Evolutionary conservation across 169 alveolate species (phyloP).

Genomic region (Eimeria maxima): DNA sequence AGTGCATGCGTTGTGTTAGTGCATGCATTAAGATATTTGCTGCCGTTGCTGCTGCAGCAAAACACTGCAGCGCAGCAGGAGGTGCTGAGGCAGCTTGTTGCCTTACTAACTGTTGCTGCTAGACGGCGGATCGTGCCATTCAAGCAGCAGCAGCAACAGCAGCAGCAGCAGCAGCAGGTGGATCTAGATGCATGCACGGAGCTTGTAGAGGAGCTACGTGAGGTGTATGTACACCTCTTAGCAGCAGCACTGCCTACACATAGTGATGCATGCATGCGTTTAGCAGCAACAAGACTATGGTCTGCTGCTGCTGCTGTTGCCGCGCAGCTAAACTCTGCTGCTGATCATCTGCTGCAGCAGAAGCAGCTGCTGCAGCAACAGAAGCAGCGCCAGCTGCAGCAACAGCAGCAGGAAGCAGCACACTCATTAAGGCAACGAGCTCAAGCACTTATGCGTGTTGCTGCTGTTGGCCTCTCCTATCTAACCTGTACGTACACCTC

Average conservation of each 20-base stretch:
- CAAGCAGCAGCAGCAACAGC: constrained; percentile 18
- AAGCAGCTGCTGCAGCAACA: constrained; percentile 48
- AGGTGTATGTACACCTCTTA: constrained; percentile 62
- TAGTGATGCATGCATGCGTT: not conserved
- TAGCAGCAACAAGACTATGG: constrained; percentile 50
- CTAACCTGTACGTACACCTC: constrained; percentile 65
- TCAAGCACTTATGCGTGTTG: constrained; percentile 54
- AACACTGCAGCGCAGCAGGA: constrained; percentile 37
- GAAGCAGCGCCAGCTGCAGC: constrained; percentile 29
- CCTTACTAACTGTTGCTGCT: constrained; percentile 5
- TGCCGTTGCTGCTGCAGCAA: constrained; percentile 68
- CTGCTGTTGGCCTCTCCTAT: constrained; percentile 56
- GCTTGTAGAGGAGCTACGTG: constrained; percentile 31
- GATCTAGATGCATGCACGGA: constrained; percentile 41
- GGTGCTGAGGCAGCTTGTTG: constrained; percentile 60
- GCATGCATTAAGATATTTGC: constrained; percentile 10
- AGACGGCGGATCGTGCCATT: not conserved
- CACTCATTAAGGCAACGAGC: constrained; percentile 39
- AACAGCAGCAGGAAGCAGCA: constrained; percentile 40
- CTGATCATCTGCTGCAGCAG: constrained; percentile 49
- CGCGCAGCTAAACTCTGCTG: not conserved
- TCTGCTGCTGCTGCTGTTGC: constrained; percentile 59
- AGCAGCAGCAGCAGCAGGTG: constrained; percentile 67
- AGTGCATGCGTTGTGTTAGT: constrained; percentile 31
- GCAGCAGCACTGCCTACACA: constrained; percentile 53